Evolutionary conservation across 73 alveolate species (phyloP).

Genomic region (Paramecium biaurelia): DNA sequence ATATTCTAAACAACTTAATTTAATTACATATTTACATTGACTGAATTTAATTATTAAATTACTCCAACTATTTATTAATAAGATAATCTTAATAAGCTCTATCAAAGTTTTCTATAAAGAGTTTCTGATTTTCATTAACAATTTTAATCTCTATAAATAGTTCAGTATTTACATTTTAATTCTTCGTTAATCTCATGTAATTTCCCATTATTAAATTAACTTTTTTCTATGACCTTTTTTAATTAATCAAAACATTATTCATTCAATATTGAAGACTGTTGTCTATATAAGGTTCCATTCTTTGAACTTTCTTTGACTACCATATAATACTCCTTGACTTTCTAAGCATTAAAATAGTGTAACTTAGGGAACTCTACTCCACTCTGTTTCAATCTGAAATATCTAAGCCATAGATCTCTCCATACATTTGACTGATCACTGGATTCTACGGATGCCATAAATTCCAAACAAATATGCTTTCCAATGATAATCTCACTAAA

Average conservation of each 20-base stretch:
- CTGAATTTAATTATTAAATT: not conserved
- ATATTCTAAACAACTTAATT: not conserved
- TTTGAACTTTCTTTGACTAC: not conserved
- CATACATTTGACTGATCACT: not conserved
- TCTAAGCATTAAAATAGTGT: slow-evolving; percentile 3
- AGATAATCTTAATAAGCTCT: not conserved
- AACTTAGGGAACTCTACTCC: slow-evolving; percentile 31
- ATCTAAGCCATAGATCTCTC: not conserved
- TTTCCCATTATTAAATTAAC: not conserved
- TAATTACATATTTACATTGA: not conserved
- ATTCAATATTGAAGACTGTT: not conserved
- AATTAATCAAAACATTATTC: not conserved
- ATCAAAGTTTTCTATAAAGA: not conserved
- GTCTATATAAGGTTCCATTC: not conserved
- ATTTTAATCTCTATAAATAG: not conserved
- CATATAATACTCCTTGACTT: slow-evolving; percentile 5
- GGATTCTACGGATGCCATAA: not conserved
- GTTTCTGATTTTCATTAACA: not conserved
- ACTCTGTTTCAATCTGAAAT: not conserved
- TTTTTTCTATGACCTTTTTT: not conserved
- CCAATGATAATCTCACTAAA: not conserved
- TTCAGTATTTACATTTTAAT: not conserved
- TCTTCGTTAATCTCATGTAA: not conserved
- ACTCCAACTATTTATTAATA: not conserved
- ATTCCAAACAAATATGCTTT: slow-evolving; percentile 20